Base-by-base conservation (phyloP, 495 filamentous ascomycete species). In the Trichodelitschia bisporula region DNA sequence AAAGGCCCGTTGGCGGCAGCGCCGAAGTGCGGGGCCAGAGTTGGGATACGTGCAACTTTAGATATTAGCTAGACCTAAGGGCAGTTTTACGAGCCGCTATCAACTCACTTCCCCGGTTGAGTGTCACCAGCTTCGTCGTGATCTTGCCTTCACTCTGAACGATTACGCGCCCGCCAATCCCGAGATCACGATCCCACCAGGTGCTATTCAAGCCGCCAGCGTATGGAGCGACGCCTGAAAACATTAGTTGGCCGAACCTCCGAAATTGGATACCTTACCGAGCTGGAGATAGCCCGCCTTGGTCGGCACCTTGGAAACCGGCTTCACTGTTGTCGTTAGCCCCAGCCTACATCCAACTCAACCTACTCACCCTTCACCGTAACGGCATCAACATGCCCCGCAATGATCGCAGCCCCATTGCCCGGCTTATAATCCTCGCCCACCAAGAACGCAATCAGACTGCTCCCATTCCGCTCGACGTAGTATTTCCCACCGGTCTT, bases 121-220 rank as follows among this genome's bases (percentile, higher is more conserved):
- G 59, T 50, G 91, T 84, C 15, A 90, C 80, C 18, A 93, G 56
- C 56, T 72, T 80, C 23, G 62, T 67, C 29, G 69, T 62, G 18
- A 89, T 75, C 61, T 83, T 92, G 36, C 77, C 78, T 2, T 58
- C 45, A 36, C 89, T 68, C 40, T 71, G 73, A 15, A 93, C 69
- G 19, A 93, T 57, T 4, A 97, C 83, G 24, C 77, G 62, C 6
- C 86, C 86, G 29, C 78, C 86, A 39, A 93, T 72, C 29, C 74
- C 71, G 24, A 97, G 61, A 53, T 97, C 86, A 11, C 84, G 62
- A 54, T 91, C 83, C 79, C 77, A 91, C 83, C 83, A 91, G 2
- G 83, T 91, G 31, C 53, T 55, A 39, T 83, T 80, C 31, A 93
- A 50, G 14, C 55, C 78, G 19, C 86, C 82, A 8, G 80, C 86